Evolutionary conservation across 108 stramenopile species (phyloP), one percentile per base, ranked within the genome.

Genomic region (Conticribra weissflogii): DNA sequence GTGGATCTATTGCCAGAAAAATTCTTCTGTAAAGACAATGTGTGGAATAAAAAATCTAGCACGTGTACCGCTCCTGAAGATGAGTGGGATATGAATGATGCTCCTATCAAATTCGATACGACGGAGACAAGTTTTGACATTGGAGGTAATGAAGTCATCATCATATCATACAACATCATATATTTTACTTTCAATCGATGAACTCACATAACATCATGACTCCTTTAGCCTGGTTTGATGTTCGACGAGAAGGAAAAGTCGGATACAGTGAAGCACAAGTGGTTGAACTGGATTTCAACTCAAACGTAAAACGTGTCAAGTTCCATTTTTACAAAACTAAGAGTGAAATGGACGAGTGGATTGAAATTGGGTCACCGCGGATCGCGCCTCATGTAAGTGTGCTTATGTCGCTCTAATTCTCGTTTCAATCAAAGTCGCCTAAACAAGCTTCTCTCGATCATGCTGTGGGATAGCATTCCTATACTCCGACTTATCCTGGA

Each of bases 11-110:
- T 96, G 15, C 86, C 95, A 9, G 91, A 96, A 33, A 77, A 85
- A 53, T 96, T 96, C 66, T 88, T 76, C 58, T 96, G 95, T 79
- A 86, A 83, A 34, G 91, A 96, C 70, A 92, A 92, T 67, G 72
- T 77, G 25, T 96, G 95, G 95, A 90, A 91, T 66, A 76, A 83
- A 3, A 60, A 64, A 21, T 67, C 79, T 21, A 63, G 66, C 55
- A 82, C 79, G 21, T 96, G 94, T 51, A 87, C 88, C 52, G 89
- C 86, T 2, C 82, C 82, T 12, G 92, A 91, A 72, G 94, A 93
- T 68, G 69, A 86, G 59, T 95, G 94, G 91, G 91, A 95, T 68
- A 79, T 82, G 60, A 60, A 57, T 17, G 86, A 86, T 66, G 82
- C 63, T 12, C 68, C 69, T 21, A 59, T 65, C 59, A 75, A 81